Conservation (phyloP, 148 eudicot genomes). For the Rhododendron mucronatum region DNA sequence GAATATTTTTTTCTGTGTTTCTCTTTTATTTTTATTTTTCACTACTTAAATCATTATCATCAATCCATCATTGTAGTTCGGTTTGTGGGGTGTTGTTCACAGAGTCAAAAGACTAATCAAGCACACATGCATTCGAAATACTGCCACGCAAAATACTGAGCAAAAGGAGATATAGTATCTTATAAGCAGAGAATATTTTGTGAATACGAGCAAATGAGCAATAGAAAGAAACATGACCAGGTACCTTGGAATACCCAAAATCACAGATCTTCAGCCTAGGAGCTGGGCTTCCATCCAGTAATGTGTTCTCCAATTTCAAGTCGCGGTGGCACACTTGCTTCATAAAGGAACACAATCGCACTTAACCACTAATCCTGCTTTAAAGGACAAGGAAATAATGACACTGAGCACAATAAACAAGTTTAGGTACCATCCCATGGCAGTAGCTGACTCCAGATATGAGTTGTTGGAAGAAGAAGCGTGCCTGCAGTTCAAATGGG, state of each 20-base stretch:
- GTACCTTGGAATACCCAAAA: conserved; percentile 69
- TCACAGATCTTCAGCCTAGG: conserved; percentile 65
- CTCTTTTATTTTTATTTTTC: background rate
- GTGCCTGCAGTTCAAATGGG: conserved; percentile 45
- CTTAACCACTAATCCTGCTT: background rate
- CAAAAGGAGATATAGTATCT: background rate
- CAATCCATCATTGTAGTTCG: background rate
- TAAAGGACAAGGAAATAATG: background rate
- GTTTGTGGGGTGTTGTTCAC: background rate
- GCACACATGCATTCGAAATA: background rate
- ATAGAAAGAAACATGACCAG: background rate
- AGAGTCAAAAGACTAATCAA: conserved; percentile 9
- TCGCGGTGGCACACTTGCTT: conserved; percentile 71
- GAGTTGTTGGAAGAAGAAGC: conserved; percentile 83
- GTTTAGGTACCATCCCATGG: conserved; percentile 56
- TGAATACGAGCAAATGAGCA: background rate
- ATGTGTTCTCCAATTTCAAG: conserved; percentile 54
- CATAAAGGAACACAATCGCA: conserved; percentile 9
- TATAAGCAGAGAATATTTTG: background rate
- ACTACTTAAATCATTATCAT: background rate
- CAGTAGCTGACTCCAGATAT: conserved; percentile 87
- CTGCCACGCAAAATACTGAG: background rate
- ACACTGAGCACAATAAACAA: background rate
- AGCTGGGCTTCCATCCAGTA: conserved; percentile 55
- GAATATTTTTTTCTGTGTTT: background rate